phyloP scores from a whole-genome alignment of 2,329 filamentous ascomycete genomes.

The Penicillium sp. region DNA sequence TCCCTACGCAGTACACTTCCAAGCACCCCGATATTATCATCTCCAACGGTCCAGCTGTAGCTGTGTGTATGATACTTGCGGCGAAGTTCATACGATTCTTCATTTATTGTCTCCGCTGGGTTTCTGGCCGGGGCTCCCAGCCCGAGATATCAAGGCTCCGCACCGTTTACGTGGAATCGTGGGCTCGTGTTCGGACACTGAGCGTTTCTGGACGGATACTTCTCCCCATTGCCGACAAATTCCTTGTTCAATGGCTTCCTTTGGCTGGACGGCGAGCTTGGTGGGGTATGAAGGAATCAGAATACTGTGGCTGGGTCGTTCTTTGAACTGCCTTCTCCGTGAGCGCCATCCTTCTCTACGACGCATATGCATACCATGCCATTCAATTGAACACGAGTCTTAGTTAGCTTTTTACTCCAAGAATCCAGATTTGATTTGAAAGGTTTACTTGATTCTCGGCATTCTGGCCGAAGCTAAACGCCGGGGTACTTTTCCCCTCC shows the following conservation, averaged over 20 bases:
- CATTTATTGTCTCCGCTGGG: conserved; percentile 34
- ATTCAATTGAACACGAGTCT: background rate
- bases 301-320: conserved; percentile 49
- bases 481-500: conserved; percentile 12
- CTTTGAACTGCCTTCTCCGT: conserved; percentile 29
- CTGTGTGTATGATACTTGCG: conserved; percentile 73
- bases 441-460: background rate
- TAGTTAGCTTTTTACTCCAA: background rate
- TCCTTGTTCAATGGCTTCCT: conserved; percentile 80
- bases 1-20: conserved; percentile 33
- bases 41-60: conserved; percentile 88
- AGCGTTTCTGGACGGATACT: conserved; percentile 86
- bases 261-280: conserved; percentile 58
- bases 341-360: background rate
- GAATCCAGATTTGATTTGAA: background rate
- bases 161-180: conserved; percentile 88
- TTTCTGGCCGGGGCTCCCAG: conserved; percentile 19
- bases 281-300: conserved; percentile 46
- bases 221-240: conserved; percentile 72
- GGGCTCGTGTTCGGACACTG: conserved; percentile 80
- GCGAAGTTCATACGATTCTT: conserved; percentile 62
- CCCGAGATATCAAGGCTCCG: conserved; percentile 56
- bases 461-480: conserved; percentile 5
- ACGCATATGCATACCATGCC: background rate
- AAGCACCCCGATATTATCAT: conserved; percentile 75